phyloP scores from a whole-genome alignment of 768 basidiomycete species.

The Mycena chlorophos region DNA sequence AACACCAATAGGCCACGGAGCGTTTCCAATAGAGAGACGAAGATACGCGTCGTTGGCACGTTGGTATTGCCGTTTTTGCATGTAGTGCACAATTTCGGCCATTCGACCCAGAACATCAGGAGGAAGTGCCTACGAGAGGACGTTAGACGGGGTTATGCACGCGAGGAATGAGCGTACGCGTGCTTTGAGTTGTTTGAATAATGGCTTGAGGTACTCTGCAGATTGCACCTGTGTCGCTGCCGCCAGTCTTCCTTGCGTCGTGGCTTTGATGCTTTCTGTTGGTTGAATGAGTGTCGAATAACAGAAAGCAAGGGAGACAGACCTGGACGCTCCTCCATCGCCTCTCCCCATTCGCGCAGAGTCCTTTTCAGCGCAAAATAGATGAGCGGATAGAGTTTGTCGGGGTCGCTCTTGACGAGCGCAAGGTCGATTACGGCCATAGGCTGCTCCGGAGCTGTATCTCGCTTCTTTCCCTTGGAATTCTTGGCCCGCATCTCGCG shows the following conservation, averaged over 20 bases:
- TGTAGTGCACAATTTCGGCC: constrained; percentile 92
- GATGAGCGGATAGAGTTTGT: constrained; percentile 94
- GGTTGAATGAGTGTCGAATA: constrained; percentile 2
- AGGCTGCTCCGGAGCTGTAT: constrained; percentile 51
- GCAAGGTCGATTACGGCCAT: constrained; percentile 72
- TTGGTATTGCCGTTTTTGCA: constrained; percentile 96
- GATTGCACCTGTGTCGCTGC: constrained; percentile 95
- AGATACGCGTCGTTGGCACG: constrained; percentile 96
- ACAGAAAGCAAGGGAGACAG: constrained; percentile 20
- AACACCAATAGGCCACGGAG: constrained; percentile 99
- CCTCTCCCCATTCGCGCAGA: constrained; percentile 94
- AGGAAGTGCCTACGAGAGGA: constrained; percentile 59
- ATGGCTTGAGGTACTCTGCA: constrained; percentile 93
- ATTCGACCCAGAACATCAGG: constrained; percentile 82
- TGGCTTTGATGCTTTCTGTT: constrained; percentile 79
- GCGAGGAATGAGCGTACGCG: constrained; percentile 57
- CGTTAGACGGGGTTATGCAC: constrained; percentile 1
- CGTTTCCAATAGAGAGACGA: constrained; percentile 95
- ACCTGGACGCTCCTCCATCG: constrained; percentile 94
- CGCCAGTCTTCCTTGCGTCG: constrained; percentile 89
- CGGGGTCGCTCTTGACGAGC: constrained; percentile 86
- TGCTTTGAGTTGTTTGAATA: constrained; percentile 88
- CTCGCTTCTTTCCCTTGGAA: constrained; percentile 64
- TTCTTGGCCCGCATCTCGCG: constrained; percentile 61
- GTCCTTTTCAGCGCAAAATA: constrained; percentile 93